Conservation (phyloP, 768 basidiomycete species). For the Lactarius sanguifluus region DNA sequence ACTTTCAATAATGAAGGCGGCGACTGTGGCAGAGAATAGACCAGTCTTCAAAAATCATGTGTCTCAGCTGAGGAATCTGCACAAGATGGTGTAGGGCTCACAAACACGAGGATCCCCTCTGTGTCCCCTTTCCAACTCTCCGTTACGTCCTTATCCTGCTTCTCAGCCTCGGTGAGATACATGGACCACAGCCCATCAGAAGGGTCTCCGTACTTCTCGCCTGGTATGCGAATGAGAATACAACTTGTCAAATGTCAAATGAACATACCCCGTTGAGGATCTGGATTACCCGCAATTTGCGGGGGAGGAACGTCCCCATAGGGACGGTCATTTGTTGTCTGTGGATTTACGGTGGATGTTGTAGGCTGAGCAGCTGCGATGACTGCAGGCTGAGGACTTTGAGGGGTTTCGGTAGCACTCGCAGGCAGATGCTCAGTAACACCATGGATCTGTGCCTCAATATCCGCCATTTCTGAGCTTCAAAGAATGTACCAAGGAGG, state of each 20-base stretch:
- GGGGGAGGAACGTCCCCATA: neutral
- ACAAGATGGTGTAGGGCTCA: neutral
- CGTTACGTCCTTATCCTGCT: neutral
- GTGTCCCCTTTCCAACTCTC: conserved; percentile 4
- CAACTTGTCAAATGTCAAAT: neutral
- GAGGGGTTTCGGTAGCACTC: neutral
- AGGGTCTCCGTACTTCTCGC: conserved; percentile 2
- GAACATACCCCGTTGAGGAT: neutral
- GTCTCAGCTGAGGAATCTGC: neutral
- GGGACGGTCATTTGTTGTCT: neutral
- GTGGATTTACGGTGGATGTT: neutral
- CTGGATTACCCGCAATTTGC: neutral
- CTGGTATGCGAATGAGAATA: neutral
- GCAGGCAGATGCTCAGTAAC: neutral
- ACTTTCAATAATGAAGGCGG: too few relatives aligned
- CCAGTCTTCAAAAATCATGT: too few relatives aligned
- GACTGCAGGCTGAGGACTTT: neutral
- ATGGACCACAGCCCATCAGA: neutral
- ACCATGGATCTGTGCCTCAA: neutral
- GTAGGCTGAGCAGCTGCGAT: neutral
- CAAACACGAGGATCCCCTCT: neutral
- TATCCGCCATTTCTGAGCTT: neutral
- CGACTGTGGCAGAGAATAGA: too few relatives aligned
- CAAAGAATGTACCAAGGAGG: neutral
- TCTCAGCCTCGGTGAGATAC: neutral